Evolutionary conservation across 1,284 basidiomycete genomes (phyloP), one percentile per base, ranked within the genome.

Genomic region (Peniophora sp.): DNA sequence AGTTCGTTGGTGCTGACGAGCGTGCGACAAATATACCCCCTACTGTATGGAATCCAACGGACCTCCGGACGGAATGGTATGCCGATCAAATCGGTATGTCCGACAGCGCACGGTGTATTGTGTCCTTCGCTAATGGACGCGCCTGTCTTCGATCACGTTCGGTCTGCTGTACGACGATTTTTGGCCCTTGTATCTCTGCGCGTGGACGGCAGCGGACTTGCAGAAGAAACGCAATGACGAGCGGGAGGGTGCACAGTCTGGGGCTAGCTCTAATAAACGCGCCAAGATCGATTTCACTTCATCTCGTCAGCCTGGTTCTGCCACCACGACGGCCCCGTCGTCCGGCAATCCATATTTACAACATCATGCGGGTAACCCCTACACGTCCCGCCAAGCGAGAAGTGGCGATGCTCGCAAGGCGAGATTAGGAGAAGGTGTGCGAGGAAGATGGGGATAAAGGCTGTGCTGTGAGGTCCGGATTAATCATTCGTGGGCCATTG

Each of bases 1-100:
- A 93, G 62, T 90, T 95, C 66, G 83, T 96, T 10, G 85, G 87
- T 53, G 85, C 97, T 12, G 85, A 95, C 61, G 96, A 99, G 65
- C 79, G 84, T 11, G 73, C 78, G 12, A 87, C 85, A 0, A 89
- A 91, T 57, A 94, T 94, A 60, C 85, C 88, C 0, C 70, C 66
- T 42, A 68, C 72, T 18, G 62, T 86, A 2, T 91, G 89, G 91
- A 75, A 87, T 60, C 81, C 84, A 3, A 62, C 68, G n/a, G 76
- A 81, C 48, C 67, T 85, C 6, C 65, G 73, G 49, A 68, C 73
- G 0, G 83, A 79, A 51, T 90, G 83, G 86, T 81, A 74, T 64
- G 79, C 85, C 27, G 80, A 83, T 47, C 73, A 70, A 59, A 80
- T 89, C 62, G 85, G 85, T 88, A 68, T 64, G 67, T 64, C n/a